Base-by-base conservation (phyloP, 805 yeast species). In the Candida arabinofermentans region DNA sequence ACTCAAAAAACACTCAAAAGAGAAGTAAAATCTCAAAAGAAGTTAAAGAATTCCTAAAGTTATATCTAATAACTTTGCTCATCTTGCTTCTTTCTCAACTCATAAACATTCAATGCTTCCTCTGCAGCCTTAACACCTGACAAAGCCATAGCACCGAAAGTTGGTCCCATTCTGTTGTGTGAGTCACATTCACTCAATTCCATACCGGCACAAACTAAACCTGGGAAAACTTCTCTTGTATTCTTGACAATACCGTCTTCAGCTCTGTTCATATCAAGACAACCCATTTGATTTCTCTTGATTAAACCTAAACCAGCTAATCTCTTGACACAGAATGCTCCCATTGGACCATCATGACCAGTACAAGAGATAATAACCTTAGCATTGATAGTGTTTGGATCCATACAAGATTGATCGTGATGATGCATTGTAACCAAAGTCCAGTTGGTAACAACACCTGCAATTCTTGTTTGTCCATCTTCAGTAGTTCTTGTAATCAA, bases 381-480 rank as follows among this genome's bases (percentile, higher is more conserved):
- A 46, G 71, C 69, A 55, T 83, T 83, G 69, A 83, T 80, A 46
- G 87, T 83, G 67, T 83, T 82, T 37, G 90, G 89, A 59, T 83
- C 90, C 89, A 83, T 83, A 61, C 90, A 83, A 12, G 84, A 77
- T 62, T 83, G 90, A 42, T 77, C 77, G 58, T 80, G 85, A 57
- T 83, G 90, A 62, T 82, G 81, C 74, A 80, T 71, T 4, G 88
- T 69, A 19, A 83, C 90, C 54, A 83, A 69, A 33, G 90, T 83
- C 90, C 90, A 83, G 72, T 83, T 83, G 55, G 88, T 83, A 34
- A 83, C 90, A 29, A 83, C 90, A 61, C 91, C 91, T 19, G 86
- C 86, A 45, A 82, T 75, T 51, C 83, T 72, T 39, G 82, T 65
- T 45, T 75, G 74, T 38, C 84, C 85, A 36, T 74, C 65, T 23